These are phyloP conservation scores for Scutellaria barbata DNA, from an alignment of 257 asterid genomes.

Conservation along the genomic window DNA sequence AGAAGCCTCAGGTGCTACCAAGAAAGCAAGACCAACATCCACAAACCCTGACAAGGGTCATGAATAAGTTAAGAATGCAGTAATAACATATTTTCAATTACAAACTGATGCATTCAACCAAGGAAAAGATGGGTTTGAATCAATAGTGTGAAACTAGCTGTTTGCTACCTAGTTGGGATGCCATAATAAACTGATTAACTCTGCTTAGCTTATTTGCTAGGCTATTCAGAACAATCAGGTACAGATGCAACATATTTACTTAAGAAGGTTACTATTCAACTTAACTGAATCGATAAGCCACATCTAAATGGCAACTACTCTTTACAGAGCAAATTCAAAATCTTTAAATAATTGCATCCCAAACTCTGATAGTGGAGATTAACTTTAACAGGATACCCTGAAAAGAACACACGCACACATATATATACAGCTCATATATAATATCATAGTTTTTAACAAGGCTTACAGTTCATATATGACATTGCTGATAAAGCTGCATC, in stretches of 20 bases:
- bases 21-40: constrained; percentile 67
- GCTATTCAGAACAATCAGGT: constrained; percentile 12
- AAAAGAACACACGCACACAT: background rate
- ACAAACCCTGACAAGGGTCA: constrained; percentile 63
- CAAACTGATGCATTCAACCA: constrained; percentile 5
- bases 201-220: constrained; percentile 17
- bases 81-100: constrained; percentile 15
- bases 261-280: background rate
- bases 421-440: background rate
- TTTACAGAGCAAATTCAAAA: constrained; percentile 17
- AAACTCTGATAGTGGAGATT: background rate
- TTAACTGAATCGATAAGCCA: constrained; percentile 18
- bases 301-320: constrained; percentile 13
- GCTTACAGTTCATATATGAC: constrained; percentile 86
- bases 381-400: background rate
- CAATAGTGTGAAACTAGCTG: constrained; percentile 8
- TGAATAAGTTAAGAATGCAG: constrained; percentile 28
- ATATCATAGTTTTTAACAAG: constrained; percentile 22
- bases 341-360: background rate
- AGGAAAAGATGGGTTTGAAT: constrained; percentile 2
- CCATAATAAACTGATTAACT: constrained; percentile 14
- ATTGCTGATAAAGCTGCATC: constrained; percentile 92
- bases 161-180: background rate
- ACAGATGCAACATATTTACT: background rate
- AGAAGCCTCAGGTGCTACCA: constrained; percentile 62